Evolutionary conservation across 2,329 filamentous ascomycete species (phyloP).

Genomic region (Xylariaceae sp.): DNA sequence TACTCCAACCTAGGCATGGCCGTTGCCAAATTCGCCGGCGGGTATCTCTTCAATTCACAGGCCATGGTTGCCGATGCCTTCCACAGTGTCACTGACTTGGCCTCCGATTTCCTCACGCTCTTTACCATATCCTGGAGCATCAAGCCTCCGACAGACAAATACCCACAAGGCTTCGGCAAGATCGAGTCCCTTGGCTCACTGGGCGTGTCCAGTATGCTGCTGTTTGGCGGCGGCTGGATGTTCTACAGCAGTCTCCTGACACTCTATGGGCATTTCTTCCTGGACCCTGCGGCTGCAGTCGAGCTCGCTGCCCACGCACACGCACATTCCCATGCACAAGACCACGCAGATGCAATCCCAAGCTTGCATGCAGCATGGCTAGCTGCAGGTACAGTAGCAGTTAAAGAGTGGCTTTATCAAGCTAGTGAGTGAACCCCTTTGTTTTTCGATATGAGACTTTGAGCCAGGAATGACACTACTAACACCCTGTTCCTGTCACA

Average conservation of each 20-base stretch:
- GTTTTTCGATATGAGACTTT: background rate
- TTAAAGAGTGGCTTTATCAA: constrained; percentile 97
- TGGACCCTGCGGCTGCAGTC: constrained; percentile 57
- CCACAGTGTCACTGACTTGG: constrained; percentile 91
- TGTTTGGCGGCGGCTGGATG: constrained; percentile 90
- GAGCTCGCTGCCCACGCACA: constrained; percentile 56
- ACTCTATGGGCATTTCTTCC: constrained; percentile 70
- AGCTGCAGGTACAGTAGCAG: constrained; percentile 79
- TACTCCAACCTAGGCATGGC: constrained; percentile 94
- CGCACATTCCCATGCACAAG: constrained; percentile 64
- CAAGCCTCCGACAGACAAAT: constrained; percentile 76
- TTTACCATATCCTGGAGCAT: constrained; percentile 93
- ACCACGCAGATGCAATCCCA: constrained; percentile 63
- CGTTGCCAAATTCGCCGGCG: constrained; percentile 85
- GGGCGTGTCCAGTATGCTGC: constrained; percentile 86
- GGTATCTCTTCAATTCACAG: constrained; percentile 93
- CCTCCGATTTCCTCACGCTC: constrained; percentile 90
- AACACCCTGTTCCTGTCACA: constrained; percentile 37
- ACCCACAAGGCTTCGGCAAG: constrained; percentile 92
- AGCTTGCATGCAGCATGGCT: constrained; percentile 95
- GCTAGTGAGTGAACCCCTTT: constrained; percentile 68
- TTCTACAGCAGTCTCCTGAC: constrained; percentile 71
- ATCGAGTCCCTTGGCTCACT: constrained; percentile 94
- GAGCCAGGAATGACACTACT: constrained; percentile 21
- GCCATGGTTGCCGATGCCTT: constrained; percentile 90